Evolutionary conservation across 345 rosid genomes (phyloP).

Genomic region (Clausena lansium): DNA sequence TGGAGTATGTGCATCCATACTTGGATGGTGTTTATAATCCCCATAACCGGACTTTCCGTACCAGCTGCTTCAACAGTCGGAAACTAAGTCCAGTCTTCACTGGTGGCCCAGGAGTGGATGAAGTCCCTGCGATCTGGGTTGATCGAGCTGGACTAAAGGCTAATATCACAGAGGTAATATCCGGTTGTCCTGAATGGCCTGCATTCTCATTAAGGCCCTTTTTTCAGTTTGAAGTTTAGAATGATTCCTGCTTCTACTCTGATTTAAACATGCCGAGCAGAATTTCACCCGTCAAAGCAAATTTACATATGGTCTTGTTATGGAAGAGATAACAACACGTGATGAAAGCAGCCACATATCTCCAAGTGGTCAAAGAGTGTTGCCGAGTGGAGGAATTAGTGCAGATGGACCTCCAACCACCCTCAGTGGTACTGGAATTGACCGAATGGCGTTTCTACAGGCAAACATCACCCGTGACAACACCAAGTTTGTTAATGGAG

Average conservation of each 20-base stretch:
- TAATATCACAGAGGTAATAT: constrained; percentile 87
- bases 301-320: constrained; percentile 93
- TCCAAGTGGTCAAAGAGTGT: constrained; percentile 82
- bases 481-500: constrained; percentile 90
- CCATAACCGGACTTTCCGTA: constrained; percentile 80
- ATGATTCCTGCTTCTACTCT: constrained; percentile 14
- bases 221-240: background rate
- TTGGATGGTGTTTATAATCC: constrained; percentile 78
- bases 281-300: constrained; percentile 98
- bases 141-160: constrained; percentile 96
- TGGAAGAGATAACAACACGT: constrained; percentile 98
- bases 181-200: constrained; percentile 8
- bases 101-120: constrained; percentile 96
- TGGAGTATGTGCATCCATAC: constrained; percentile 97
- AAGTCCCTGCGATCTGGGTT: constrained; percentile 99
- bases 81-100: constrained; percentile 98
- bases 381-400: constrained; percentile 97
- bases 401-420: constrained; percentile 99
- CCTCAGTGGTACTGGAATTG: constrained; percentile 95
- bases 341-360: constrained; percentile 96
- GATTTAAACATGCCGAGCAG: constrained; percentile 36
- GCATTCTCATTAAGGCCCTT: background rate
- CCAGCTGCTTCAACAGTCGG: constrained; percentile 94
- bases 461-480: constrained; percentile 97
- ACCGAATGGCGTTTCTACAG: constrained; percentile 86